phyloP scores from a whole-genome alignment of 1,284 basidiomycete species.

The Malassezia caprae region DNA sequence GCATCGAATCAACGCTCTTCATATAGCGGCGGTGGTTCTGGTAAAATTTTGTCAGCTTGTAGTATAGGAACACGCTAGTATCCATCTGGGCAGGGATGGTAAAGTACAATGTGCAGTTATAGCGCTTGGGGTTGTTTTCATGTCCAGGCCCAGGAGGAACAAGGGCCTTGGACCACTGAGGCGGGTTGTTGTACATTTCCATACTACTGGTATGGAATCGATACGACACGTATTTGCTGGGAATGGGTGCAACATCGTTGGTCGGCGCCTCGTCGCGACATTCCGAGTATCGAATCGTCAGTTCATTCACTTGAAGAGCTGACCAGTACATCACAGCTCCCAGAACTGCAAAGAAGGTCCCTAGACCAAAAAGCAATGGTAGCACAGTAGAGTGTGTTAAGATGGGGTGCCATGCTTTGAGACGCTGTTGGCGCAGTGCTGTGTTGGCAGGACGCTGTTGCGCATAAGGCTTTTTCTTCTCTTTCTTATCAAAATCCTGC shows the following conservation, averaged over 20 bases:
- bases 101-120: slow-evolving; percentile 39
- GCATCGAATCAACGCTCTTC: slow-evolving; percentile 73
- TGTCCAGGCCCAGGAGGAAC: not conserved
- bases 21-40: slow-evolving; percentile 98
- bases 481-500: slow-evolving; percentile 21
- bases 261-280: slow-evolving; percentile 51
- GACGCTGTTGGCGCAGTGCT: slow-evolving; percentile 96
- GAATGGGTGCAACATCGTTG: slow-evolving; percentile 52
- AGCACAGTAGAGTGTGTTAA: slow-evolving; percentile 93
- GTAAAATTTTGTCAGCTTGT: slow-evolving; percentile 64
- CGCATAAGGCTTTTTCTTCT: slow-evolving; percentile 30
- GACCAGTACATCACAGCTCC: slow-evolving; percentile 66
- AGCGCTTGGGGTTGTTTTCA: not conserved
- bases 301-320: slow-evolving; percentile 62
- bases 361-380: slow-evolving; percentile 88
- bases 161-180: slow-evolving; percentile 27
- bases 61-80: slow-evolving; percentile 79
- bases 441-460: slow-evolving; percentile 56
- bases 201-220: slow-evolving; percentile 46
- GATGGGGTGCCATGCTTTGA: slow-evolving; percentile 99
- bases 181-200: slow-evolving; percentile 38
- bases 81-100: slow-evolving; percentile 65
- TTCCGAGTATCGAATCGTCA: slow-evolving; percentile 87
- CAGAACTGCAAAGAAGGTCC: slow-evolving; percentile 87
- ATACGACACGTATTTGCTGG: slow-evolving; percentile 63